Conservation (phyloP, 2,329 filamentous ascomycete genomes). For the Apiospora phragmitis region DNA sequence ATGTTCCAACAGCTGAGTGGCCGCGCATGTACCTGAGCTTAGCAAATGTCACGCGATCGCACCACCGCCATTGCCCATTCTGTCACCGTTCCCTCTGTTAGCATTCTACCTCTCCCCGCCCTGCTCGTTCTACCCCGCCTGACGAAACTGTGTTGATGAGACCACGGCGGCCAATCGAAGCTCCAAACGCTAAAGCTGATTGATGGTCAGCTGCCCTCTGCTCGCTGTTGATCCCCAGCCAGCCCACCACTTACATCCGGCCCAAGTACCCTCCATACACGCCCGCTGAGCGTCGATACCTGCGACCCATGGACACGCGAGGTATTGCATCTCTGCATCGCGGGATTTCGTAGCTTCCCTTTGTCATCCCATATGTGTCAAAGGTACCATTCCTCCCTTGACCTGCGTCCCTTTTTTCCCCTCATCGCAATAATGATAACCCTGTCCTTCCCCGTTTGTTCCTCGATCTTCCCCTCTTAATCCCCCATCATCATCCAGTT, state of each 20-base stretch:
- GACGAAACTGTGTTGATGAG: neutral
- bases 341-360: constrained; percentile 6
- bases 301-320: neutral
- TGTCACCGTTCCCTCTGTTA: neutral
- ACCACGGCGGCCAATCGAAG: neutral
- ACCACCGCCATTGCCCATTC: neutral
- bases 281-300: neutral
- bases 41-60: constrained; percentile 3
- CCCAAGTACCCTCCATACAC: neutral
- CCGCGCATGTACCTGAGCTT: neutral
- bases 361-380: constrained; percentile 1
- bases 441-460: constrained; percentile 7
- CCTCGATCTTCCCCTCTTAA: constrained; percentile 9
- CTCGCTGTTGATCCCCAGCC: neutral
- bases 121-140: constrained; percentile 1
- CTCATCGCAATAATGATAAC: constrained; percentile 13
- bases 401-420: constrained; percentile 3
- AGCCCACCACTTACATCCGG: neutral
- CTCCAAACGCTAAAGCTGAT: constrained; percentile 8
- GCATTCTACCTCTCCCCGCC: neutral
- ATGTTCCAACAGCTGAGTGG: constrained; percentile 11
- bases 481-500: constrained; percentile 1
- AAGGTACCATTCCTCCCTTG: constrained; percentile 6
- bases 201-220: neutral
- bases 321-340: neutral